Base-by-base conservation (phyloP, 2,329 filamentous ascomycete genomes). In the Aureobasidium musti region DNA sequence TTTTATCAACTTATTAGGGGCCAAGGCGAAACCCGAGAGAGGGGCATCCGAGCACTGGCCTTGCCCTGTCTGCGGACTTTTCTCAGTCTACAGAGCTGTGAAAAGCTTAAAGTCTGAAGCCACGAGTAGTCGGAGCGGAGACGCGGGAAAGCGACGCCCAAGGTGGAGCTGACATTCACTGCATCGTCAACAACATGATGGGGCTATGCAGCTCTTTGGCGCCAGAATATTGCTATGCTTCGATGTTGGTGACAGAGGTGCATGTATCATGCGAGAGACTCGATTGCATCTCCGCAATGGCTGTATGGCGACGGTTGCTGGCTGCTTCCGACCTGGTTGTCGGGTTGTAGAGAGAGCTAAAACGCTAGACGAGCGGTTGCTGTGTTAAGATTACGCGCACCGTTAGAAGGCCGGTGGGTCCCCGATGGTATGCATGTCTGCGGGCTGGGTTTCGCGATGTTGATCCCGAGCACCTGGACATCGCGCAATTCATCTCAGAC, bases 381-480 rank as follows among this genome's bases (percentile, higher is more conserved):
- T 63, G 60, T 52, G 60, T 63, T 63, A 63, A 63, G 60, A 63
- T 63, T 63, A 52, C 60, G 35, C 47, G 60, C 60, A 50, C 60
- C 60, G 60, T 63, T 63, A 11, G 4, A 11, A 52, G 47, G 23
- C 47, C 19, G 26, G 39, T 52, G 60, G 60, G 45, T 52, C 60
- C 30, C 47, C 60, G 60, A 63, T 63, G 45, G 33, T 63, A 63
- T 63, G 60, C 47, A 52, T 61, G 60, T 49, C 57, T 35, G 57
- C 41, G 57, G 56, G 54, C 8, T 33, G 33, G 33, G 35, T 45
- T 43, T 60, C 45, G 57, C 43, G 45, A 49, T 61, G 57, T 3
- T 61, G 57, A 52, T 63, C 47, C 47, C 60, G 60, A 41, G 21
- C 45, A 39, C 28, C 33, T 63, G 60, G 60, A 50, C 52, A 63